Percentiles rank a stretch among this genome's conserved stretches.
These are phyloP conservation scores for Bassia scoparia DNA, from an alignment of 148 eudicot genomes.

Conservation along the genomic window DNA sequence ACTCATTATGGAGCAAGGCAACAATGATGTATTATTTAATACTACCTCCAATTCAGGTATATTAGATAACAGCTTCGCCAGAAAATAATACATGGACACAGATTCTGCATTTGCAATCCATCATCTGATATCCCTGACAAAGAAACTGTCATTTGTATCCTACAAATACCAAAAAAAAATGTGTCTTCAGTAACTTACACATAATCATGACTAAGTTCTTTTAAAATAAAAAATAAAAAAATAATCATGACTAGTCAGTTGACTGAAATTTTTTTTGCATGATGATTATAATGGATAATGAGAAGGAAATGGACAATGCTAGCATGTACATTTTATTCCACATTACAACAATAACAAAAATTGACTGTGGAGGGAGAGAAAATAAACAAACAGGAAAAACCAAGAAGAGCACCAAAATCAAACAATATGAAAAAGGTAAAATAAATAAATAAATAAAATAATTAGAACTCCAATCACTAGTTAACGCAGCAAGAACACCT, in stretches of 20 bases:
- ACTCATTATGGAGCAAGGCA: not conserved
- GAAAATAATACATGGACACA: slow-evolving; percentile 58
- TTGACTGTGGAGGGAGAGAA: no score
- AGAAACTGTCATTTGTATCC: slow-evolving; percentile 75
- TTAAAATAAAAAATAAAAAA: no score
- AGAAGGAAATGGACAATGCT: not conserved
- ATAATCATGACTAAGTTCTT: not conserved
- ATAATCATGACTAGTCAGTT: no score
- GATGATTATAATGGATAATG: not conserved
- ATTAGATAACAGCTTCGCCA: slow-evolving; percentile 63
- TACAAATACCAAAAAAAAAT: slow-evolving; percentile 25
- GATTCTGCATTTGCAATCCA: slow-evolving; percentile 50
- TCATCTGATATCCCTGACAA: slow-evolving; percentile 45
- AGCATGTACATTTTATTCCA: not conserved
- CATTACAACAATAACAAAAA: no score
- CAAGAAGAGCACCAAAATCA: not conserved
- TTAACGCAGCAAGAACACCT: not conserved
- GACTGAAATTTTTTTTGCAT: not conserved
- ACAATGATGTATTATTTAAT: slow-evolving; percentile 10
- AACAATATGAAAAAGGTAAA: not conserved
- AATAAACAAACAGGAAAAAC: not conserved
- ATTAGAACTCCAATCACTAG: no score
- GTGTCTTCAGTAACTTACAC: slow-evolving; percentile 20
- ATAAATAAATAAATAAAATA: no score
- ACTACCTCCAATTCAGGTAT: slow-evolving; percentile 55